These are phyloP conservation scores for Lactarius hengduanensis DNA, from an alignment of 768 basidiomycete genomes.

Conservation along the genomic window DNA sequence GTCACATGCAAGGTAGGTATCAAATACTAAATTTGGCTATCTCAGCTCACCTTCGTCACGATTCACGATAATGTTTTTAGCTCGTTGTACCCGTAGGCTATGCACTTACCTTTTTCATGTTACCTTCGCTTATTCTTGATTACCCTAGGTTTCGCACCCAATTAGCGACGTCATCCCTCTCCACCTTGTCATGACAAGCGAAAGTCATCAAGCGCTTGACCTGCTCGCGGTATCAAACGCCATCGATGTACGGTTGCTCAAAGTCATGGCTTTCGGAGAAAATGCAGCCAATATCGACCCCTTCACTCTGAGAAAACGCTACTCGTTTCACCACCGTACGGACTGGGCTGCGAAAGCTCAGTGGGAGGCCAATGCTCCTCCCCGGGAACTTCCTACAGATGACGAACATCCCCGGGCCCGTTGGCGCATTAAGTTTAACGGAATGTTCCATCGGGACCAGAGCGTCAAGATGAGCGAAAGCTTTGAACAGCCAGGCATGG, in stretches of 20 bases:
- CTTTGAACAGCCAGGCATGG: constrained; percentile 8
- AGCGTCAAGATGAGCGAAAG: constrained; percentile 6
- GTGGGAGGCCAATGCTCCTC: constrained; percentile 4
- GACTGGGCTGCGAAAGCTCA: constrained; percentile 15
- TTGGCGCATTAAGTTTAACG: constrained; percentile 19
- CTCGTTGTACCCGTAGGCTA: constrained; percentile 12
- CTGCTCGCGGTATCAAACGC: constrained; percentile 6
- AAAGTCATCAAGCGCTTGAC: constrained; percentile 9
- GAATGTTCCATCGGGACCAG: not conserved
- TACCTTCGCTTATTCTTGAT: not conserved
- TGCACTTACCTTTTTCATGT: not conserved
- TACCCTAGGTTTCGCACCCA: constrained; percentile 3
- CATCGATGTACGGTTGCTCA: constrained; percentile 22
- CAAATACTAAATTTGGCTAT: not conserved
- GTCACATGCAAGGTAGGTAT: constrained; percentile 21
- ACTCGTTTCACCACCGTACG: constrained; percentile 1
- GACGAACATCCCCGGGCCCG: not conserved
- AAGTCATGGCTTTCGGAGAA: constrained; percentile 21
- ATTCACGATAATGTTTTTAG: constrained; percentile 2
- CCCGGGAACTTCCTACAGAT: not conserved
- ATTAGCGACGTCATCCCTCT: constrained; percentile 16
- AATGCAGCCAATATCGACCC: constrained; percentile 1
- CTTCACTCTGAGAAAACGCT: not conserved
- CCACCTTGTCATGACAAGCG: constrained; percentile 16
- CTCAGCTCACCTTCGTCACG: constrained; percentile 3